phyloP scores from a whole-genome alignment of 2,329 filamentous ascomycete species.

The Verticillium isaacii region DNA sequence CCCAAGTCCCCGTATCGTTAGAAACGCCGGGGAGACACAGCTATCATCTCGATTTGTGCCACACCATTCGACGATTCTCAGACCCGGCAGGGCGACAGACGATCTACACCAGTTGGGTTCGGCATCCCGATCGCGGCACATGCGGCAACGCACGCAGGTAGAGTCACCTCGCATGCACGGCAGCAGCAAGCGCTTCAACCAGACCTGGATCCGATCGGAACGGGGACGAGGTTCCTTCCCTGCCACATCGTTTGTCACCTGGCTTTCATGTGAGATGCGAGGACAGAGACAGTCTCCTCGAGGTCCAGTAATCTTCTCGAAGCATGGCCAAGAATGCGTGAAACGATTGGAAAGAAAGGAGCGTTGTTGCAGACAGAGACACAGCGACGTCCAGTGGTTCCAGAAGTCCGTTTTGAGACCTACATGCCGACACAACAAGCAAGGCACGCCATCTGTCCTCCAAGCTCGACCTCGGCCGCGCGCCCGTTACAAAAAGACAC shows the following conservation, averaged over 20 bases:
- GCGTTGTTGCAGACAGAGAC: not conserved
- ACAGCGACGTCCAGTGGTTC: not conserved
- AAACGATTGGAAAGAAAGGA: not conserved
- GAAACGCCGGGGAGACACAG: no score
- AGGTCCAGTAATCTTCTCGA: not conserved
- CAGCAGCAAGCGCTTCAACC: no score
- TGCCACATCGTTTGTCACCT: not conserved
- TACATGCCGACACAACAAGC: not conserved
- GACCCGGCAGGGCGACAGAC: no score
- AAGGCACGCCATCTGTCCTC: not conserved
- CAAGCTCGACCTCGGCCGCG: not conserved
- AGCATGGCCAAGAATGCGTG: not conserved
- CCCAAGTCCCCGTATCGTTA: no score
- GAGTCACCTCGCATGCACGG: no score
- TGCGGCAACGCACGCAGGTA: no score
- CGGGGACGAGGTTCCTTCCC: no score
- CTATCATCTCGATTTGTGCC: no score
- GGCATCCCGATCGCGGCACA: no score
- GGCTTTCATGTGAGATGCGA: not conserved
- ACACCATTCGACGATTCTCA: no score
- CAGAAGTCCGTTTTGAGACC: not conserved
- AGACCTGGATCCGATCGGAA: no score
- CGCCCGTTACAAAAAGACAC: not conserved
- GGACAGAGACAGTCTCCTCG: not conserved
- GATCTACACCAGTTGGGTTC: no score